Evolutionary conservation across 208 protist genomes (phyloP).

Genomic region (Crithidia bombi): DNA sequence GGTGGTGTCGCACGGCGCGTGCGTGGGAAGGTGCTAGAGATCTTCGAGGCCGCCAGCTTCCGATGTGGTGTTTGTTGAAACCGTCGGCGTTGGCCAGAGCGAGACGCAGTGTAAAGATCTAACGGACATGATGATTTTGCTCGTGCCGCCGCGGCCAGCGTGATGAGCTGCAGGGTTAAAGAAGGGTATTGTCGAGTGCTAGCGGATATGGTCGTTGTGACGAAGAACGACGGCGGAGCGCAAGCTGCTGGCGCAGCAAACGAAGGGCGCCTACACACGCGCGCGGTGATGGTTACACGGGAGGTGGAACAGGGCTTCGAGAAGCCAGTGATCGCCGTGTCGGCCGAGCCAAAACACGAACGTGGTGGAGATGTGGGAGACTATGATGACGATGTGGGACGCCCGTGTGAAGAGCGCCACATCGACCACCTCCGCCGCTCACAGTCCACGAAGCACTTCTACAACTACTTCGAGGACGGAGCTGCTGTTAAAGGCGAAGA

Average conservation of each 20-base stretch:
- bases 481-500: constrained; percentile 42
- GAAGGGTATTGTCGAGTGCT: constrained; percentile 95
- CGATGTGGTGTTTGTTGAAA: constrained; percentile 95
- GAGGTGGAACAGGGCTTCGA: constrained; percentile 45
- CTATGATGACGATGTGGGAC: constrained; percentile 49
- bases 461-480: constrained; percentile 64
- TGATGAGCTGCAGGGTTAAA: constrained; percentile 95
- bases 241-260: constrained; percentile 49
- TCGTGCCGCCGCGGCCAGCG: constrained; percentile 92
- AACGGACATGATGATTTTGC: constrained; percentile 92
- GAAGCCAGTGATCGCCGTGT: constrained; percentile 57
- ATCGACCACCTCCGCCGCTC: constrained; percentile 38
- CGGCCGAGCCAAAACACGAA: constrained; percentile 42
- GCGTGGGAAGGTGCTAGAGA: constrained; percentile 90
- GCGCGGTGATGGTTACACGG: constrained; percentile 66
- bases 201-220: constrained; percentile 94
- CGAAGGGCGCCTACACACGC: constrained; percentile 47
- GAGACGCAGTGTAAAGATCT: constrained; percentile 88
- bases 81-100: constrained; percentile 95
- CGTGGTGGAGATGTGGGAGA: constrained; percentile 44
- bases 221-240: constrained; percentile 92
- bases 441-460: constrained; percentile 55
- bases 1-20: constrained; percentile 89
- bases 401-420: constrained; percentile 29
- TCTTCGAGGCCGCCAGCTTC: constrained; percentile 94